Conservation (phyloP, 163 green algal genomes). For the Coccomyxa subellipsoidea region DNA sequence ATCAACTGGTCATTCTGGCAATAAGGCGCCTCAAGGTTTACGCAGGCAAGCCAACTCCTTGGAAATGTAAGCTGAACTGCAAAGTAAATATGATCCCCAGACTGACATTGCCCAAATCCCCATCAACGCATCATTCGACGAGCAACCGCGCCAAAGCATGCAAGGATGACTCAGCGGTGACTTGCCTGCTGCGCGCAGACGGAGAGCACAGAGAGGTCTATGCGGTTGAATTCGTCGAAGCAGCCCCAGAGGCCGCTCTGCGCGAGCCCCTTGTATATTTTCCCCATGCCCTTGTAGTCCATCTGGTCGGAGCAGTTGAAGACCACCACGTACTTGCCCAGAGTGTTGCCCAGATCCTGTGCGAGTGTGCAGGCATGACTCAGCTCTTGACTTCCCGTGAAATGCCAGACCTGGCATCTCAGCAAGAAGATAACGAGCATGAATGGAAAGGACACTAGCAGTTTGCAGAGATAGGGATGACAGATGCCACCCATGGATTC, state of each 20-base stretch:
- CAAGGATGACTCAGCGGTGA: background rate
- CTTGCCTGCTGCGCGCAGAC: slow-evolving; percentile 91
- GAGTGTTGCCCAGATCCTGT: slow-evolving; percentile 81
- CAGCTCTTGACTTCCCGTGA: too few species aligned
- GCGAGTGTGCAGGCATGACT: background rate
- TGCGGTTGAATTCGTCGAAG: slow-evolving; percentile 97
- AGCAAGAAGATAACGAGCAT: too few species aligned
- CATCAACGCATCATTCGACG: background rate
- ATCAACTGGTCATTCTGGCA: too few species aligned
- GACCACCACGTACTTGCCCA: slow-evolving; percentile 95
- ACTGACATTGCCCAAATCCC: too few species aligned
- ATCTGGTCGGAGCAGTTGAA: slow-evolving; percentile 98
- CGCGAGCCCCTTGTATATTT: slow-evolving; percentile 96
- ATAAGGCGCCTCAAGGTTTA: too few species aligned
- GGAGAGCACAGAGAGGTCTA: slow-evolving; percentile 94
- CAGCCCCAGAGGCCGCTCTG: slow-evolving; percentile 92
- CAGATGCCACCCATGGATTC: too few species aligned
- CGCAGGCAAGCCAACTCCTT: too few species aligned
- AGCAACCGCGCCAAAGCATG: background rate
- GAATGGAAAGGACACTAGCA: too few species aligned
- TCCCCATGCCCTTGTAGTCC: slow-evolving; percentile 93
- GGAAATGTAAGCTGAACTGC: too few species aligned
- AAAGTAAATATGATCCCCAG: too few species aligned
- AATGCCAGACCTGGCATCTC: too few species aligned
- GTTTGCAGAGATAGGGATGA: too few species aligned